Percentiles rank a stretch among this genome's conserved stretches.
Conservation (phyloP, 345 rosid species). For the Salix purpurea region DNA sequence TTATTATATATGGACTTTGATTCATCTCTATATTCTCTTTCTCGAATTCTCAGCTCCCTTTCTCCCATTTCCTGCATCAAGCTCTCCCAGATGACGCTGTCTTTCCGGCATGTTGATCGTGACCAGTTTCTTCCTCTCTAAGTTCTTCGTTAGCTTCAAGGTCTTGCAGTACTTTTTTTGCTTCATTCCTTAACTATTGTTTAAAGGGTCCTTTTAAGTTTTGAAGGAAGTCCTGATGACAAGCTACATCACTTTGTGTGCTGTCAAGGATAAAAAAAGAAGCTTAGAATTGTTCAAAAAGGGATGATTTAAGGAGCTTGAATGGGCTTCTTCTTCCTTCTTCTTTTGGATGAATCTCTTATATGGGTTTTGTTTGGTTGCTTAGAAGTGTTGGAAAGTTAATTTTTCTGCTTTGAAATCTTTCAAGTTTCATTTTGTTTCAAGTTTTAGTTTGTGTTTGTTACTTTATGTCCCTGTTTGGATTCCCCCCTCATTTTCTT, state of each 20-base stretch:
- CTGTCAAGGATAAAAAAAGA: background rate
- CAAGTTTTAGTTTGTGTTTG: background rate
- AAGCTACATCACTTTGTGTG: background rate
- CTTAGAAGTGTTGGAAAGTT: slow-evolving; percentile 4
- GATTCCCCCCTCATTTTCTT: slow-evolving; percentile 10
- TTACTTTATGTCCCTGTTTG: background rate
- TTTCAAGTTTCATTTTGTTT: background rate
- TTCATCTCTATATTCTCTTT: slow-evolving; percentile 11
- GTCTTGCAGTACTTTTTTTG: slow-evolving; percentile 11
- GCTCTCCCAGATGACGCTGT: slow-evolving; percentile 27
- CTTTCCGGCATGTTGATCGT: slow-evolving; percentile 16
- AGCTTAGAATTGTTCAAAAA: background rate
- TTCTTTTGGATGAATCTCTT: background rate
- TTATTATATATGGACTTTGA: slow-evolving; percentile 33
- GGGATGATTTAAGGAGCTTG: background rate
- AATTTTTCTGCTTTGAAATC: background rate
- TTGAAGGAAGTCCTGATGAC: background rate
- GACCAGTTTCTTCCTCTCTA: slow-evolving; percentile 22
- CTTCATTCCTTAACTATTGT: background rate
- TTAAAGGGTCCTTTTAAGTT: slow-evolving; percentile 2
- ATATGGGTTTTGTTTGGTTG: slow-evolving; percentile 10
- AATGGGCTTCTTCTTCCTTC: background rate
- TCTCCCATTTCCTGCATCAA: slow-evolving; percentile 18
- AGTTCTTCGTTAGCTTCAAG: slow-evolving; percentile 10
- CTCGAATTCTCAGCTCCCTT: slow-evolving; percentile 31